phyloP scores from a whole-genome alignment of 192 early-diverging fungal genomes.

The Umbelopsis ramanniana region DNA sequence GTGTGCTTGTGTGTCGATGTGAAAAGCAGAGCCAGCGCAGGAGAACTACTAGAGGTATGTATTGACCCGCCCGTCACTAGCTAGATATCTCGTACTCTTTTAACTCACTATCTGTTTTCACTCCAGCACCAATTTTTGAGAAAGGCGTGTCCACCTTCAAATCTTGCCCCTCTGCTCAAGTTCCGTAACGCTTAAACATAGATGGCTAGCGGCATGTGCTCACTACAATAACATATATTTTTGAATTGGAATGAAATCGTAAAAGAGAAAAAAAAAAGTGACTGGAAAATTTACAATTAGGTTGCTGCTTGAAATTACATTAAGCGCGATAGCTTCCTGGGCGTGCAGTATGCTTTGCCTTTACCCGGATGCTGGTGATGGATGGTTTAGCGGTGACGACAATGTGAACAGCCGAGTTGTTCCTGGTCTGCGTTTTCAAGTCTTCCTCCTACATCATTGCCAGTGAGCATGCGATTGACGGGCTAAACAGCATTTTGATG shows the following conservation, averaged over 20 bases:
- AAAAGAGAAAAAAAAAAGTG: neutral
- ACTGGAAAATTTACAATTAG: neutral
- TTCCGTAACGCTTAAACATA: conserved; percentile 32
- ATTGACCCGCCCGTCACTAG: neutral
- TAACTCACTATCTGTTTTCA: neutral
- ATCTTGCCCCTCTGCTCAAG: conserved; percentile 62
- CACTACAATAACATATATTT: neutral
- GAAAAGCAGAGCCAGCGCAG: conserved; percentile 79
- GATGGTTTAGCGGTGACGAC: conserved; percentile 47
- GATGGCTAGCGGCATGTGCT: neutral
- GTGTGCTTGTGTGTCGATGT: conserved; percentile 66
- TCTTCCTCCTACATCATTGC: conserved; percentile 46
- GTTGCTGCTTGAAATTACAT: neutral
- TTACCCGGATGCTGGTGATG: neutral
- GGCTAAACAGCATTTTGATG: neutral
- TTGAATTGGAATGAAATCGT: neutral
- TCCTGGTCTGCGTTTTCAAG: conserved; percentile 57
- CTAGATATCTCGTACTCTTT: neutral
- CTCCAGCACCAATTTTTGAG: conserved; percentile 75
- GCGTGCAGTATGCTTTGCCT: neutral
- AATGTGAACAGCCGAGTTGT: conserved; percentile 77
- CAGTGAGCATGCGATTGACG: neutral
- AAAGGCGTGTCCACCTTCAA: conserved; percentile 57
- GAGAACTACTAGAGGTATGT: conserved; percentile 73
- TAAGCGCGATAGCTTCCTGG: neutral